A percentile compares a stretch with the other conserved stretches of the same genome.
Evolutionary conservation across 306 rosid genomes (phyloP).

Genomic region (Glycine latifolia): DNA sequence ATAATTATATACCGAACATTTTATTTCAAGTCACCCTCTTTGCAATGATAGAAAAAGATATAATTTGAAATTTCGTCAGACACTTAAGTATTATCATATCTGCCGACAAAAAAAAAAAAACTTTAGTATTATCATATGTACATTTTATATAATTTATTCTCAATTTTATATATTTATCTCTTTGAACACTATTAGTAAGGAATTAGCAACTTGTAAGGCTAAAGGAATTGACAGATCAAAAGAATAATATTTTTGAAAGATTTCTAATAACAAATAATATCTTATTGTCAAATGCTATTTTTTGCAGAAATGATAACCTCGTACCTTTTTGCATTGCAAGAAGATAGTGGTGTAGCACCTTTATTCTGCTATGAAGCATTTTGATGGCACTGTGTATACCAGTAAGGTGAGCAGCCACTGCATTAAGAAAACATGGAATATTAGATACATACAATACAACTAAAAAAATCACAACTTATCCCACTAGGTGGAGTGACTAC

Average conservation of each 20-base stretch:
- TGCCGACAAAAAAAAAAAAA: no score
- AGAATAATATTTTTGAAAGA: constrained; percentile 1
- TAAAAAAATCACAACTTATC: not conserved
- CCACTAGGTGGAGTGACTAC: constrained; percentile 13
- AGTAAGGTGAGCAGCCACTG: constrained; percentile 99
- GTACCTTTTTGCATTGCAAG: constrained; percentile 92
- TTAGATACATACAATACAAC: not conserved
- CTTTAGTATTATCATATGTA: no score
- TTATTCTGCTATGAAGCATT: constrained; percentile 94
- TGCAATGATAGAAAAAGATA: constrained; percentile 4
- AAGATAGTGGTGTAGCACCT: constrained; percentile 89
- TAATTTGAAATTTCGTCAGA: not conserved
- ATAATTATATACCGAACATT: not conserved
- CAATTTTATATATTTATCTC: constrained; percentile 9
- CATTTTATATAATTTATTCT: not conserved
- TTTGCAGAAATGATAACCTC: constrained; percentile 28
- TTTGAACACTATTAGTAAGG: constrained; percentile 11
- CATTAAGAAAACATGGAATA: constrained; percentile 34
- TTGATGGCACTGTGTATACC: constrained; percentile 97
- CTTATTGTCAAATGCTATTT: constrained; percentile 26
- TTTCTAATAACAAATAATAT: constrained; percentile 26
- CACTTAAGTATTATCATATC: not conserved
- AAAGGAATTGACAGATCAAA: constrained; percentile 11
- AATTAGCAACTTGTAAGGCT: not conserved
- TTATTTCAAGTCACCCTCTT: not conserved